Base-by-base conservation (phyloP, 257 asterid genomes). In the Forsythia suspensa region DNA sequence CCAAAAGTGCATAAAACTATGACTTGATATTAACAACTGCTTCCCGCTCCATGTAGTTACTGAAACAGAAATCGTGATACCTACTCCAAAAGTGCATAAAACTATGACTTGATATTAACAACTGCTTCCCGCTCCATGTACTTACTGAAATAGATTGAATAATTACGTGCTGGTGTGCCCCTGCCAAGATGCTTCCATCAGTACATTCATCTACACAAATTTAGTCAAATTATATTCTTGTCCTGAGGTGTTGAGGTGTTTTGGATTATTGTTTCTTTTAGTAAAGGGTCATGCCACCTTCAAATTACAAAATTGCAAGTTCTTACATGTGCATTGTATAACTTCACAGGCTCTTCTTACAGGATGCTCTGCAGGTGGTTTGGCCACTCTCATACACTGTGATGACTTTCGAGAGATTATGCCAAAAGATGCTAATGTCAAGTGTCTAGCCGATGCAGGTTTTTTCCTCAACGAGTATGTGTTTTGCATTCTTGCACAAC, bases 281-380 rank as follows among this genome's bases (percentile, higher is more conserved):
- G 55, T 79, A 63, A 66, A 36, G 63, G 70, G 70, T 59, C 59
- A 51, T 52, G 51, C 78, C 72, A 44, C 39, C 29, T 20, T 24
- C 36, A 59, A 52, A 72, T 8, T 61, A 24, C 38, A 21, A 40
- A 18, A 34, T 57, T 12, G n/a, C 39, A 41, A 80, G 68, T 41
- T 80, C 79, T 83, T 81, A 79, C 81, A 34, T 20, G 75, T 83
- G 76, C 76, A 74, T 76, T 77, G 68, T 76, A 76, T 73, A 70
- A 88, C 71, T 79, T 78, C 70, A 79, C 88, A 95, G 98, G 96
- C 97, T 82, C 82, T 95, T 83, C 98, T 95, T 78, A 85, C 98
- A 48, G 98, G 98, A 76, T 95, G 98, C 87, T 95, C 98, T 51
- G 98, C 98, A 85, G 98, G 98, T 82, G 98, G 95, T 81, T 83